A percentile compares a stretch with the other conserved stretches of the same genome.
Conservation (phyloP, 2,329 filamentous ascomycete species). For the Penicillium olsonii region DNA sequence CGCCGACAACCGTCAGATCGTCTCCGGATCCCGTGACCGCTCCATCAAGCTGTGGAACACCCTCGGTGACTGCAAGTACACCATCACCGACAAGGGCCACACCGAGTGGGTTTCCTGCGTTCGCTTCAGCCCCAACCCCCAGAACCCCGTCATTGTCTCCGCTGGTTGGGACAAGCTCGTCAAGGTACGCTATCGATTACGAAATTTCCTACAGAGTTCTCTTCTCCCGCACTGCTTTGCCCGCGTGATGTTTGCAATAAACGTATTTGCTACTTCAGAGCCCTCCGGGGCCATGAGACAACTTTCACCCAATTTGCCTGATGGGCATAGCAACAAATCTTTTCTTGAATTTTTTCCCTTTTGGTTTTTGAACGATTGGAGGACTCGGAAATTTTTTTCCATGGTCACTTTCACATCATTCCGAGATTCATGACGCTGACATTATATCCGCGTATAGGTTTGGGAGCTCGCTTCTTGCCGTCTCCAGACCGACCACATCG, state of each 20-base stretch:
- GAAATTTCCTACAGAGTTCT: slow-evolving; percentile 12
- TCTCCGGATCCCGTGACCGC: slow-evolving; percentile 96
- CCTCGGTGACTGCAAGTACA: slow-evolving; percentile 99
- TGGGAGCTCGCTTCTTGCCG: slow-evolving; percentile 99
- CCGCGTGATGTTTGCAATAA: slow-evolving; percentile 87
- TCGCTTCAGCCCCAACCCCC: slow-evolving; percentile 98
- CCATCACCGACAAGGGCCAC: slow-evolving; percentile 99
- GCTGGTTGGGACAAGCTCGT: slow-evolving; percentile 99
- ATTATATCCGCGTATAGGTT: slow-evolving; percentile 61
- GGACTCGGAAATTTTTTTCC: slow-evolving; percentile 15
- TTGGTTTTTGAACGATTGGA: slow-evolving; percentile 17
- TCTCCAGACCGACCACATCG: slow-evolving; percentile 99
- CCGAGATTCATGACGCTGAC: slow-evolving; percentile 22
- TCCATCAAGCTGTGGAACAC: slow-evolving; percentile 99
- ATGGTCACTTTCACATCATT: slow-evolving; percentile 7
- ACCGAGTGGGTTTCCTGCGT: slow-evolving; percentile 99
- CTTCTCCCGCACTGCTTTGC: slow-evolving; percentile 23
- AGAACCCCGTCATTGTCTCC: slow-evolving; percentile 99
- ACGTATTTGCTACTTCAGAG: slow-evolving; percentile 99
- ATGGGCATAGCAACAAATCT: slow-evolving; percentile 33
- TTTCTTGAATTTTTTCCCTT: slow-evolving; percentile 12
- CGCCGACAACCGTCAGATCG: slow-evolving; percentile 99
- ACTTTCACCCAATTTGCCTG: slow-evolving; percentile 70
- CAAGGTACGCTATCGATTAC: slow-evolving; percentile 72
- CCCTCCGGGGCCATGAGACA: slow-evolving; percentile 91